Evolutionary conservation across 1,139 yeast genomes (phyloP).

Genomic region (Pichia sp.): DNA sequence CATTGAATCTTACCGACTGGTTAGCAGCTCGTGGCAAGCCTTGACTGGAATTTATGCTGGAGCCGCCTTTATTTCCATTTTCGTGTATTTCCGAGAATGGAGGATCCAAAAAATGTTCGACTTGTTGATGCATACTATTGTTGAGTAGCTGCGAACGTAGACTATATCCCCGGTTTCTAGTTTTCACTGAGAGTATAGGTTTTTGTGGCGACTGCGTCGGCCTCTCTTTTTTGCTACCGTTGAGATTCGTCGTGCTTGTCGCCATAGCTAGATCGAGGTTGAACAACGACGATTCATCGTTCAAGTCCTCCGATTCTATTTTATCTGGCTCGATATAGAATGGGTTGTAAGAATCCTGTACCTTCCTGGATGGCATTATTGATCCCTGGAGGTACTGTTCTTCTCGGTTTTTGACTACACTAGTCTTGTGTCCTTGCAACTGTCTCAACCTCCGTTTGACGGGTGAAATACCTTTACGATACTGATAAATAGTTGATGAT

Average conservation of each 20-base stretch:
- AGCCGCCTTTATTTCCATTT: neutral
- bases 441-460: neutral
- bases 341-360: slow-evolving; percentile 6
- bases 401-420: neutral
- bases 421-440: neutral
- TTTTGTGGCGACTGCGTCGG: slow-evolving; percentile 3
- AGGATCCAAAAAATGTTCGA: slow-evolving; percentile 19
- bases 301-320: slow-evolving; percentile 4
- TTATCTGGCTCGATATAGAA: slow-evolving; percentile 11
- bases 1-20: slow-evolving; percentile 8
- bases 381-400: neutral
- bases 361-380: slow-evolving; percentile 1
- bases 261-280: slow-evolving; percentile 1
- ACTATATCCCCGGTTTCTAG: slow-evolving; percentile 69
- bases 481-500: neutral
- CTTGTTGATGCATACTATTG: slow-evolving; percentile 33
- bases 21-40: neutral
- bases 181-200: slow-evolving; percentile 27
- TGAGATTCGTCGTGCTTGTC: neutral
- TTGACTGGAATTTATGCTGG: neutral
- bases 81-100: neutral
- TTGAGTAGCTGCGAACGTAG: slow-evolving; percentile 70
- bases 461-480: neutral
- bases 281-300: slow-evolving; percentile 5
- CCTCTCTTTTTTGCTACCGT: neutral